Conservation (phyloP, 2,329 filamentous ascomycete genomes). For the Graphiopsis chlorocephala region DNA sequence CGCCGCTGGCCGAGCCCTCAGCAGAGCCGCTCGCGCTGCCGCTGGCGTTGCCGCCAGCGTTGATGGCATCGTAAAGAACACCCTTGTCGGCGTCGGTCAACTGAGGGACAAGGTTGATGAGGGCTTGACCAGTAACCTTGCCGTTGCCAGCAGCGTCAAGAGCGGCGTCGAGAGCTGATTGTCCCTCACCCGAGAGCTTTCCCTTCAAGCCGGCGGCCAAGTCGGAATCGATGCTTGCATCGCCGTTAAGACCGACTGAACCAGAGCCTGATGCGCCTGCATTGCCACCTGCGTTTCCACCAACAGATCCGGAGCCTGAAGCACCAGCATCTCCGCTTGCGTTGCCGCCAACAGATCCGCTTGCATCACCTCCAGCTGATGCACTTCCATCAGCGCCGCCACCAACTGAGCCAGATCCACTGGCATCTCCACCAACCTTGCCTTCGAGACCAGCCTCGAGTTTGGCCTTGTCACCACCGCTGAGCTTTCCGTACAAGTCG, state of each 20-base stretch:
- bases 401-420: background rate
- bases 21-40: background rate
- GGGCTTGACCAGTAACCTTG: background rate
- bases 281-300: background rate
- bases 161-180: constrained; percentile 4
- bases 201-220: background rate
- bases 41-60: background rate
- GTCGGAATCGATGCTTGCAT: background rate
- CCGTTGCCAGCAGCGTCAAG: background rate
- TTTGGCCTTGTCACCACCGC: background rate
- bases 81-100: constrained; percentile 5
- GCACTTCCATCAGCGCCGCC: background rate
- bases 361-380: background rate
- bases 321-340: background rate
- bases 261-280: constrained; percentile 1
- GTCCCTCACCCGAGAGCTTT: background rate
- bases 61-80: background rate
- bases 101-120: background rate
- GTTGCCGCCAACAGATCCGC: background rate
- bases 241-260: background rate
- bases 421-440: background rate
- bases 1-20: background rate
- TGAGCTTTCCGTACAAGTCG: constrained; percentile 16
- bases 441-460: background rate
- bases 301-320: background rate